These are phyloP conservation scores for Dactylellina cionopaga DNA, from an alignment of 2,329 filamentous ascomycete species.

Conservation along the genomic window DNA sequence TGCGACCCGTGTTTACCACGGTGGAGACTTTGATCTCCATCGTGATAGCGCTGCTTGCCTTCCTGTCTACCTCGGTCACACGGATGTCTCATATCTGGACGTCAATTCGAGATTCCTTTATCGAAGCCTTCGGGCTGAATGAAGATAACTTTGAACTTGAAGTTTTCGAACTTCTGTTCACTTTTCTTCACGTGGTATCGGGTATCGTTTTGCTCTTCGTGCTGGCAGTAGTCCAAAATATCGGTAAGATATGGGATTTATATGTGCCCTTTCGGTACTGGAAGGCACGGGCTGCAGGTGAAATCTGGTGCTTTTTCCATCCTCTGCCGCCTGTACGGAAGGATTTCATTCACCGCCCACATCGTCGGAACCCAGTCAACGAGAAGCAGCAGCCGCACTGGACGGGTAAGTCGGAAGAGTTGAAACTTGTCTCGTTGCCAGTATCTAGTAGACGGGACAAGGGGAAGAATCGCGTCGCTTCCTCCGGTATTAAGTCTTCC, in stretches of 20 bases:
- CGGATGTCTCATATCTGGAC: conserved; percentile 6
- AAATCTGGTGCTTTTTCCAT: conserved; percentile 2
- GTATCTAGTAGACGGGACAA: no score
- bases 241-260: conserved; percentile 1
- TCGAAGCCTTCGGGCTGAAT: background rate
- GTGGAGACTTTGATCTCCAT: background rate
- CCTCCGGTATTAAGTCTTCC: background rate
- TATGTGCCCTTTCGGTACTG: conserved; percentile 23
- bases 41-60: conserved; percentile 3
- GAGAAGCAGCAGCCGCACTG: conserved; percentile 20
- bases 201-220: background rate
- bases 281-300: conserved; percentile 9
- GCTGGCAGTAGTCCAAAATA: conserved; percentile 16
- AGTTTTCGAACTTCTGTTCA: background rate
- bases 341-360: conserved; percentile 29
- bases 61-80: background rate
- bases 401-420: conserved; percentile 19
- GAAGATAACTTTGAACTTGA: background rate
- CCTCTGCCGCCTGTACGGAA: conserved; percentile 1
- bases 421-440: no score
- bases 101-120: background rate
- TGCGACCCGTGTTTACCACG: background rate
- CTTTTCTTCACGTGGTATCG: background rate
- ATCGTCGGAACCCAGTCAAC: background rate
- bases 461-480: background rate